A percentile compares a stretch with the other conserved stretches of the same genome.
Conservation (phyloP, 2,329 filamentous ascomycete species). For the Aureobasidium mangrovei region DNA sequence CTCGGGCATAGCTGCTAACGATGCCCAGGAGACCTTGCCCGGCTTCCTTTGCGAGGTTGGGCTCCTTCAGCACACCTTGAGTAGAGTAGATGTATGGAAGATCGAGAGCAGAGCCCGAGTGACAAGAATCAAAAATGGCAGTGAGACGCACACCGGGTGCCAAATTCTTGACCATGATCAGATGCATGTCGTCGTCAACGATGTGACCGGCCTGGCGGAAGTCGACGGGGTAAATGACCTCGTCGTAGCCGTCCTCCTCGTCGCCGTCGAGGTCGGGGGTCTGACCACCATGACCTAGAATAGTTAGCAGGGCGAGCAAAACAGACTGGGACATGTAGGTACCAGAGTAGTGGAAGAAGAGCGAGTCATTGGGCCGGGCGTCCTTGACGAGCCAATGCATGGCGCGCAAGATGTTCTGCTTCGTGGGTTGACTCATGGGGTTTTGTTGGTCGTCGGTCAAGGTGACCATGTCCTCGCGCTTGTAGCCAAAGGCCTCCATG, state of each 20-base stretch:
- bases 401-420: constrained; percentile 85
- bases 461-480: constrained; percentile 92
- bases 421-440: constrained; percentile 92
- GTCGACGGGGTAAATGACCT: constrained; percentile 77
- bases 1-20: constrained; percentile 69
- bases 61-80: constrained; percentile 71
- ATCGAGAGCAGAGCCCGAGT: constrained; percentile 69
- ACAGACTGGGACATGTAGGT: constrained; percentile 24
- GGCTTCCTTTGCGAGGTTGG: constrained; percentile 71
- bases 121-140: constrained; percentile 74
- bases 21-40: constrained; percentile 62
- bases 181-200: constrained; percentile 75
- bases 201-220: constrained; percentile 73
- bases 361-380: constrained; percentile 80
- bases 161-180: constrained; percentile 68
- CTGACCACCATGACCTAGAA: constrained; percentile 66
- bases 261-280: constrained; percentile 71
- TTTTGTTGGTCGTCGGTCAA: constrained; percentile 96
- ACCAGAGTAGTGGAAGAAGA: constrained; percentile 98
- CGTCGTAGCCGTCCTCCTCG: constrained; percentile 73
- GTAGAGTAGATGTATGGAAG: constrained; percentile 74
- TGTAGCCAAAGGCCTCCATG: constrained; percentile 82
- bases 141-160: constrained; percentile 75
- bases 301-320: background rate
- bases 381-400: constrained; percentile 99